Conservation (phyloP, 805 yeast genomes). For the Starmerella riodocensis region DNA sequence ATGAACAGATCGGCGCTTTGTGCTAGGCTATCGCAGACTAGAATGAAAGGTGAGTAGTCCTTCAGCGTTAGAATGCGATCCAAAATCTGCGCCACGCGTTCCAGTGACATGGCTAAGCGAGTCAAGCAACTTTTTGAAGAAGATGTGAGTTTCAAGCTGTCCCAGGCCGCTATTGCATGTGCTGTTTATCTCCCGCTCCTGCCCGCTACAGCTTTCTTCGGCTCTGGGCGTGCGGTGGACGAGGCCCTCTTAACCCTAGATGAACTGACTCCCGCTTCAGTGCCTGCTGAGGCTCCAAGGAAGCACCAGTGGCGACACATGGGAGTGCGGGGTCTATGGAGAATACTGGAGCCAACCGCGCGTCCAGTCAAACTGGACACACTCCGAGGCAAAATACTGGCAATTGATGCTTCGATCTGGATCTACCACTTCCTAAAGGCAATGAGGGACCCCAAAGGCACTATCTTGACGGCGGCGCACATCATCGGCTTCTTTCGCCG, state of each 20-base stretch:
- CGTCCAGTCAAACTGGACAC: slow-evolving; percentile 83
- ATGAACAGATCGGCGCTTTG: slow-evolving; percentile 53
- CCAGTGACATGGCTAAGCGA: slow-evolving; percentile 15
- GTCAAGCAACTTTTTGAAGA: too few relatives aligned
- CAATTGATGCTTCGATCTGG: slow-evolving; percentile 98
- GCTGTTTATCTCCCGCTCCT: too few relatives aligned
- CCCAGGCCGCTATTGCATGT: too few relatives aligned
- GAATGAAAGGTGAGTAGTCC: slow-evolving; percentile 61
- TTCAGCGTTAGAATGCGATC: slow-evolving; percentile 54
- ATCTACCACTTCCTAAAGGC: slow-evolving; percentile 93
- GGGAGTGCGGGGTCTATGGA: slow-evolving; percentile 98
- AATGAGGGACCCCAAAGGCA: slow-evolving; percentile 75
- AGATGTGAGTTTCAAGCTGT: too few relatives aligned
- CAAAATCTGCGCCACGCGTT: slow-evolving; percentile 35
- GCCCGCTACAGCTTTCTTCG: too few relatives aligned
- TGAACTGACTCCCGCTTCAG: not conserved
- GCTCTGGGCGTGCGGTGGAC: too few relatives aligned
- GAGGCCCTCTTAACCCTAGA: too few relatives aligned
- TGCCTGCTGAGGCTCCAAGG: not conserved
- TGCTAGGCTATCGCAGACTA: slow-evolving; percentile 53
- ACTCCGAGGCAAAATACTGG: slow-evolving; percentile 60
- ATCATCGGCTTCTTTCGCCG: slow-evolving; percentile 91
- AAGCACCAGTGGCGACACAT: too few relatives aligned
- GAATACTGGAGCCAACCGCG: slow-evolving; percentile 75
- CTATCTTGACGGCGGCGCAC: slow-evolving; percentile 64